Evolutionary conservation across 2,329 filamentous ascomycete species (phyloP).

Genomic region (Cercospora sojina): DNA sequence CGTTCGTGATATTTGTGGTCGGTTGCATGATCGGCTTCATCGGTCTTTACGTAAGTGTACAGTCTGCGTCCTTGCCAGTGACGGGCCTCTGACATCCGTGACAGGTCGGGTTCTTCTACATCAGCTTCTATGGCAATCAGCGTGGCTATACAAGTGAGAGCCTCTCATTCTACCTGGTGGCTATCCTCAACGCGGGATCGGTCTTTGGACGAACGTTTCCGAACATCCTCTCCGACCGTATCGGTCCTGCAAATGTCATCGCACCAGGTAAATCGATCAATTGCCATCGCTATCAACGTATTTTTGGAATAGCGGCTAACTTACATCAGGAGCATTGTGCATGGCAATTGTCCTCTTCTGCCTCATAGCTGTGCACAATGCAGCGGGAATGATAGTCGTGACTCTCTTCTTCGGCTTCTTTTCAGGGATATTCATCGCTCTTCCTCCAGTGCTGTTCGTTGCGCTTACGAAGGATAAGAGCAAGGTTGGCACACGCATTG

Average conservation of each 20-base stretch:
- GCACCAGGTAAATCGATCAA: conserved; percentile 29
- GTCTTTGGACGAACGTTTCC: conserved; percentile 45
- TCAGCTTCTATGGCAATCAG: conserved; percentile 41
- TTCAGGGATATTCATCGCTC: conserved; percentile 45
- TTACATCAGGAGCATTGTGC: conserved; percentile 31
- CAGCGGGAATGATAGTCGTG: conserved; percentile 39
- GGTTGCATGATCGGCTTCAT: conserved; percentile 42
- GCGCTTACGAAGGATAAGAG: conserved; percentile 44
- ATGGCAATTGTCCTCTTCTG: conserved; percentile 40
- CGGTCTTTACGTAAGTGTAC: conserved; percentile 39
- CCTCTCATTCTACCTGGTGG: conserved; percentile 46
- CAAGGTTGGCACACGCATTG: conserved; percentile 41
- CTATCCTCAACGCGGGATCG: conserved; percentile 45
- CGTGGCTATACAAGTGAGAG: conserved; percentile 35
- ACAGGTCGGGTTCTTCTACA: conserved; percentile 40
- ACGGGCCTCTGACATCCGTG: neutral
- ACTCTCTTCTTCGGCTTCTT: conserved; percentile 46
- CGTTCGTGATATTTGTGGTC: conserved; percentile 41
- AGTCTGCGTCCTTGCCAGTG: neutral
- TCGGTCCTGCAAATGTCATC: conserved; percentile 43
- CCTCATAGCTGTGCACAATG: conserved; percentile 39
- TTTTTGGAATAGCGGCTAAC: neutral
- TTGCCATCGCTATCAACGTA: neutral
- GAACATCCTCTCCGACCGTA: conserved; percentile 41
- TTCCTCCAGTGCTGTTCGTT: conserved; percentile 45